Conservation (phyloP, 192 early-diverging fungal species). For the Backusella australiensis region DNA sequence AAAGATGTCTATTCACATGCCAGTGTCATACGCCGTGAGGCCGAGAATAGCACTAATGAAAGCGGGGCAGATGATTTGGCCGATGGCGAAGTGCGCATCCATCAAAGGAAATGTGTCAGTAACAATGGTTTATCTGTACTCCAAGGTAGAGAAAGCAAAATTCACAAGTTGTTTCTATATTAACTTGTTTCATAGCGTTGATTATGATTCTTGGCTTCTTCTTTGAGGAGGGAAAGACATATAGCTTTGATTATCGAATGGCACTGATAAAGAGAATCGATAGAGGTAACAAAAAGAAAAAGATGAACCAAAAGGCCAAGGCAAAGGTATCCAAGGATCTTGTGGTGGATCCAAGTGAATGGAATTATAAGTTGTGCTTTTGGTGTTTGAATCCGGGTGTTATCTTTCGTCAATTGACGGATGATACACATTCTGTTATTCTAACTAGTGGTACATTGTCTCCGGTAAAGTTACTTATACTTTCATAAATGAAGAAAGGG, state of each 20-base stretch:
- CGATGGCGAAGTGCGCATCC: background rate
- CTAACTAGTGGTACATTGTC: slow-evolving; percentile 70
- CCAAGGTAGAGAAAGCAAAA: slow-evolving; percentile 8
- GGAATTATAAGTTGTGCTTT: slow-evolving; percentile 20
- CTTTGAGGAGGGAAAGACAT: slow-evolving; percentile 13
- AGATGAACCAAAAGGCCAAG: background rate
- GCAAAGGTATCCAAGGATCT: background rate
- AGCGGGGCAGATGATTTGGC: background rate
- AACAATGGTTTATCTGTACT: background rate
- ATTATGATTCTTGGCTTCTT: slow-evolving; percentile 32
- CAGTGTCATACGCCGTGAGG: slow-evolving; percentile 1
- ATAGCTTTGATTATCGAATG: slow-evolving; percentile 31
- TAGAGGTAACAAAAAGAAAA: background rate
- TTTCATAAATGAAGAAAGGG: too few species aligned
- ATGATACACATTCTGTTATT: slow-evolving; percentile 47
- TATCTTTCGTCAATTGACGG: slow-evolving; percentile 41
- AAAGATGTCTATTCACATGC: background rate
- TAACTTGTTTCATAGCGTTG: slow-evolving; percentile 8
- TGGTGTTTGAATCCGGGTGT: slow-evolving; percentile 45
- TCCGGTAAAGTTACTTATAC: slow-evolving; percentile 38
- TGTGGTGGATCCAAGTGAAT: slow-evolving; percentile 2
- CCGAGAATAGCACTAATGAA: background rate
- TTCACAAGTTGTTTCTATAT: too few species aligned
- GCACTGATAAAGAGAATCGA: slow-evolving; percentile 29
- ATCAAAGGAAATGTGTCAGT: slow-evolving; percentile 12